Base-by-base conservation (phyloP, 306 rosid species). In the Cicer yamashitae region DNA sequence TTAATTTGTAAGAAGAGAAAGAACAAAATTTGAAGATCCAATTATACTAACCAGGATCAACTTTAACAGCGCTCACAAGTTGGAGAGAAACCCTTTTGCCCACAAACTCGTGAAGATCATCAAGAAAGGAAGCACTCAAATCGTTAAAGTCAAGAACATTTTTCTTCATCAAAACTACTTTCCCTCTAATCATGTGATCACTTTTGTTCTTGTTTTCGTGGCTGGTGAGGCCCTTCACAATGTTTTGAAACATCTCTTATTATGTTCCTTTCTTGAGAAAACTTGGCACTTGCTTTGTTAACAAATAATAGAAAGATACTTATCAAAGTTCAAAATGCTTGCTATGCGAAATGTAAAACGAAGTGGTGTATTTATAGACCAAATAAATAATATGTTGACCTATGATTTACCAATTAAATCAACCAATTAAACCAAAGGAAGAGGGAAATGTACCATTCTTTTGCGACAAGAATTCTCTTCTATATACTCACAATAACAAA, bases 131-230 rank as follows among this genome's bases (percentile, higher is more conserved):
- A 0, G 93, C 90, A 52, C 67, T 74, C 8, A 93, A 76, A 65
- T 91, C 91, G 39, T 91, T 86, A 80, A 87, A 67, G 65, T 93
- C 98, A 81, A 93, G 17, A 58, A 87, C 90, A 58, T 91, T 91
- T 62, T 89, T 93, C 87, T 86, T 93, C 93, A 89, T 91, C 82
- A 93, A 37, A 5, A 91, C 80, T 81, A 88, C 96, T n/a, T 34
- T 79, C 13, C 96, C 98, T 81, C 30, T 83, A 5, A 90, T 77
- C 47, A 34, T 34, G 18, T 9, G 22, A 14, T 50, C 56, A 50
- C 63, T 83, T 37, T 58, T 13, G 13, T 46, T 13, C 20, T 34
- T 15, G 10, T 68, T 9, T 8, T 2, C 37, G 6, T 39, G 17
- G 20, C 70, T 25, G 1, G 34, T 8, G 40, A 81, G 12, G 7